A percentile compares a stretch with the other conserved stretches of the same genome.
Conservation (phyloP, 1,284 basidiomycete genomes). For the Ganoderma multipileum region DNA sequence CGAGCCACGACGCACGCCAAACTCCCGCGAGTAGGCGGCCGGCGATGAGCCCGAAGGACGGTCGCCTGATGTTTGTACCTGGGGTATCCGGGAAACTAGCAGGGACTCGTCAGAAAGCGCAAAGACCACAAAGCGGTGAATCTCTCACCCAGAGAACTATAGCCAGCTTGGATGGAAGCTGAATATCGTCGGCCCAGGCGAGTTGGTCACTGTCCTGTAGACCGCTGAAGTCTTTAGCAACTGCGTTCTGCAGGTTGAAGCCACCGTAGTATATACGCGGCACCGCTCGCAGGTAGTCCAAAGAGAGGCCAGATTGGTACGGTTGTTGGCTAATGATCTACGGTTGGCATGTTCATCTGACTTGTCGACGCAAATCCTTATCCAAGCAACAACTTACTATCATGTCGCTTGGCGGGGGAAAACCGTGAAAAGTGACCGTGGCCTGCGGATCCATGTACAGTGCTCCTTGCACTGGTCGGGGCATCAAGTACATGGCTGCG, state of each 20-base stretch:
- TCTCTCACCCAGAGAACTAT: slow-evolving; percentile 1
- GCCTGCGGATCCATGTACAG: not conserved
- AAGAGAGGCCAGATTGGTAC: not conserved
- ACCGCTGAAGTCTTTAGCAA: not conserved
- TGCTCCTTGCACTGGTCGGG: not conserved
- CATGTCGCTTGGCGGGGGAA: not conserved
- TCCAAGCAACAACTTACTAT: not conserved
- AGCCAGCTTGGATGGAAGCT: not conserved
- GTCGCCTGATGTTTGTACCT: slow-evolving; percentile 2
- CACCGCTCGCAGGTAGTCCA: not conserved
- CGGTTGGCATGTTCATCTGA: not conserved
- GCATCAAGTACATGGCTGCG: not conserved
- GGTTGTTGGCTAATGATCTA: not conserved
- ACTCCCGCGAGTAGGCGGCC: not conserved
- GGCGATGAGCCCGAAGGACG: not conserved
- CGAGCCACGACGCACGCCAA: not conserved
- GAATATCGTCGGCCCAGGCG: not conserved
- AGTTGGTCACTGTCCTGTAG: not conserved
- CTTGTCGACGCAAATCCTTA: not conserved
- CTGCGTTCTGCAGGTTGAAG: not conserved
- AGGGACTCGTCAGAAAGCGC: not conserved
- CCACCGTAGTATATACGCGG: not conserved
- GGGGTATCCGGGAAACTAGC: not conserved
- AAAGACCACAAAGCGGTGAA: too few relatives aligned
- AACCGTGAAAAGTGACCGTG: not conserved